Percentiles rank a stretch among this genome's conserved stretches.
These are phyloP conservation scores for Ceriops decandra DNA, from an alignment of 345 rosid genomes.

Conservation along the genomic window DNA sequence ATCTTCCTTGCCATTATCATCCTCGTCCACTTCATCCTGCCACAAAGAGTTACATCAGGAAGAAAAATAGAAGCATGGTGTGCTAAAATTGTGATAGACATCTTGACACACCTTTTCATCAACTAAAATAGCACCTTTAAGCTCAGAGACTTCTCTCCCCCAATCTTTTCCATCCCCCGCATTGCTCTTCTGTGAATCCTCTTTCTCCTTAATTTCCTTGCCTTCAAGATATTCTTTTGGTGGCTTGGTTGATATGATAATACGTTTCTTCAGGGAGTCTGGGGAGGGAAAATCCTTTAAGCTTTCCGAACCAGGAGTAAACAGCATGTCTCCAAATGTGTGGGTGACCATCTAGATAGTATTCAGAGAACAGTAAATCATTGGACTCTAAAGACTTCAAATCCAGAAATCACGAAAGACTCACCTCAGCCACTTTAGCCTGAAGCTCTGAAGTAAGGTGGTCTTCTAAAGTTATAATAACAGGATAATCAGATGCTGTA, in stretches of 20 bases:
- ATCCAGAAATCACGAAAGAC: conserved; percentile 4
- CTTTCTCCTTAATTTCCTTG: conserved; percentile 37
- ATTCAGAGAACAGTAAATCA: conserved; percentile 18
- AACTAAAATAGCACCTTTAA: conserved; percentile 20
- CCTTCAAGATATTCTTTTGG: conserved; percentile 78
- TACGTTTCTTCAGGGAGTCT: conserved; percentile 50
- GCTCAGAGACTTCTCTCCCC: conserved; percentile 70
- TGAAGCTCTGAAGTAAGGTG: conserved; percentile 83
- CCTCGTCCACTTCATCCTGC: conserved; percentile 44
- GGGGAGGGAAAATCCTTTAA: conserved; percentile 86
- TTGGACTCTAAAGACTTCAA: conserved; percentile 3
- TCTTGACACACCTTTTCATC: conserved; percentile 40
- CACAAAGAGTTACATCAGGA: conserved; percentile 16
- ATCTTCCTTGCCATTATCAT: conserved; percentile 16
- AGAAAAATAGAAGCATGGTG: background rate
- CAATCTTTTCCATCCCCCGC: conserved; percentile 46
- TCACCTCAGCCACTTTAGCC: conserved; percentile 82
- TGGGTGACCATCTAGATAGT: conserved; percentile 66
- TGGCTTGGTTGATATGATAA: conserved; percentile 92
- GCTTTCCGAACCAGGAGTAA: conserved; percentile 66
- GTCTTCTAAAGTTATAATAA: conserved; percentile 92
- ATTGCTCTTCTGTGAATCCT: conserved; percentile 41
- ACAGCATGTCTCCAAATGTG: conserved; percentile 79
- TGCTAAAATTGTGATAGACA: background rate
- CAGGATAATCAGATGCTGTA: conserved; percentile 72